phyloP scores from a whole-genome alignment of 176 grass and related monocot species.

The Hordeum marinum region DNA sequence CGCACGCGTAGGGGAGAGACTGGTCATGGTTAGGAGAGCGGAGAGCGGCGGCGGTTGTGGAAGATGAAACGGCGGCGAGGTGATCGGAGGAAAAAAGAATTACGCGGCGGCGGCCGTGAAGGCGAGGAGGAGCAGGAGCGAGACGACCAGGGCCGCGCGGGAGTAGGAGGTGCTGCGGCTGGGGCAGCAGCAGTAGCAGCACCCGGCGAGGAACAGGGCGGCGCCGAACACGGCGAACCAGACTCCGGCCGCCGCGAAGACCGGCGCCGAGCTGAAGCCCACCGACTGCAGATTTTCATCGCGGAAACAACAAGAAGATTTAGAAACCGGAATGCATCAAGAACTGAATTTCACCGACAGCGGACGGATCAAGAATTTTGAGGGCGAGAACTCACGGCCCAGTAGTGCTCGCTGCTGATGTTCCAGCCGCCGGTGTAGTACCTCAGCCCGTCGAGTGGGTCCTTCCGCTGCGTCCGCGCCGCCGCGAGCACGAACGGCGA shows the following conservation, averaged over 20 bases:
- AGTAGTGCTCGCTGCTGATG: slow-evolving; percentile 83
- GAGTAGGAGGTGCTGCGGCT: slow-evolving; percentile 40
- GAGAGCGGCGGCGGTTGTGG: not conserved
- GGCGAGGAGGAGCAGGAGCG: slow-evolving; percentile 48
- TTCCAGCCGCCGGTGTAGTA: slow-evolving; percentile 84
- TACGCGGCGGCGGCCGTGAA: slow-evolving; percentile 62
- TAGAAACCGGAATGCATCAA: not conserved
- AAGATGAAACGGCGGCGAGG: not conserved
- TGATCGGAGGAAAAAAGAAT: not conserved
- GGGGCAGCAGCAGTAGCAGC: slow-evolving; percentile 78
- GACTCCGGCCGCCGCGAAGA: slow-evolving; percentile 47
- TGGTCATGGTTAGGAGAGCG: not conserved
- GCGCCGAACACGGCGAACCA: slow-evolving; percentile 73
- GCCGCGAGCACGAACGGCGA: slow-evolving; percentile 63
- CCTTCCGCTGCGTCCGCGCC: slow-evolving; percentile 65
- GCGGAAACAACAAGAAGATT: not conserved
- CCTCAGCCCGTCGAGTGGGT: slow-evolving; percentile 60
- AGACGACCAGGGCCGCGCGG: slow-evolving; percentile 27
- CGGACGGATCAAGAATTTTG: not conserved
- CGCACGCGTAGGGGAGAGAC: too few species aligned
- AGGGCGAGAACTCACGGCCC: slow-evolving; percentile 42
- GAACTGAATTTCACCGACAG: not conserved
- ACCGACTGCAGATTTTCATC: slow-evolving; percentile 47
- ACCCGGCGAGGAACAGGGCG: slow-evolving; percentile 44
- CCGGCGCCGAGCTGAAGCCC: slow-evolving; percentile 60